phyloP scores from a whole-genome alignment of 2,329 filamentous ascomycete genomes.

The Calonectria multiphialidica region DNA sequence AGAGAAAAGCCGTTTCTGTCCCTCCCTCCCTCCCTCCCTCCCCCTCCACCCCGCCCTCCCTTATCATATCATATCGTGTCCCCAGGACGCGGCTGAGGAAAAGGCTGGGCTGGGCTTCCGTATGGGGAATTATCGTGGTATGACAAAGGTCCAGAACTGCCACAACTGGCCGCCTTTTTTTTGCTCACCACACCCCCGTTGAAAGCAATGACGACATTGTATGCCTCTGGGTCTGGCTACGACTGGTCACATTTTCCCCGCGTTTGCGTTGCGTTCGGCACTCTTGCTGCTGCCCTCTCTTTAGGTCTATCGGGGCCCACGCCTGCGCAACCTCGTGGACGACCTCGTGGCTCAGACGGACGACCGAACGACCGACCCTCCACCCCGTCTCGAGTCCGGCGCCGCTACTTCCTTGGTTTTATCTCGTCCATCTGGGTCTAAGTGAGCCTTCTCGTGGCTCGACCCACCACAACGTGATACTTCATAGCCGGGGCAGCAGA shows the following conservation, averaged over 20 bases:
- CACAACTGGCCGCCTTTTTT: not conserved
- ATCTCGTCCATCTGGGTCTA: not conserved
- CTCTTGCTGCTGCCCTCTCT: not conserved
- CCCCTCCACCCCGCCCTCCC: no score
- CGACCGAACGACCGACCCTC: slow-evolving; percentile 34
- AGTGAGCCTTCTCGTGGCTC: slow-evolving; percentile 29
- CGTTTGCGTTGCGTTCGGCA: slow-evolving; percentile 7
- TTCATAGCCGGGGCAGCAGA: slow-evolving; percentile 28
- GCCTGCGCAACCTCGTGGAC: slow-evolving; percentile 19
- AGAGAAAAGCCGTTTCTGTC: no score
- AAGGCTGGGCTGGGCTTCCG: not conserved
- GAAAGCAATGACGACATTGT: slow-evolving; percentile 26
- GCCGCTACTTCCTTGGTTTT: not conserved
- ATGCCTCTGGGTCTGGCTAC: slow-evolving; percentile 19
- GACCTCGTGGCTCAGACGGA: slow-evolving; percentile 38
- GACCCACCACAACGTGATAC: slow-evolving; percentile 34
- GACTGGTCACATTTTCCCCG: slow-evolving; percentile 32
- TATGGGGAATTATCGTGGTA: slow-evolving; percentile 1
- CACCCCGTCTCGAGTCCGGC: slow-evolving; percentile 8
- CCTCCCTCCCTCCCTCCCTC: no score
- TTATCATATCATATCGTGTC: not conserved
- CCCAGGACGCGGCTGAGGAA: slow-evolving; percentile 11
- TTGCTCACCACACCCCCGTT: not conserved
- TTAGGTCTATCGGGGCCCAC: not conserved
- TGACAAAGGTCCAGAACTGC: slow-evolving; percentile 1